phyloP scores from a whole-genome alignment of 345 rosid species.

The Abelmoschus esculentus region DNA sequence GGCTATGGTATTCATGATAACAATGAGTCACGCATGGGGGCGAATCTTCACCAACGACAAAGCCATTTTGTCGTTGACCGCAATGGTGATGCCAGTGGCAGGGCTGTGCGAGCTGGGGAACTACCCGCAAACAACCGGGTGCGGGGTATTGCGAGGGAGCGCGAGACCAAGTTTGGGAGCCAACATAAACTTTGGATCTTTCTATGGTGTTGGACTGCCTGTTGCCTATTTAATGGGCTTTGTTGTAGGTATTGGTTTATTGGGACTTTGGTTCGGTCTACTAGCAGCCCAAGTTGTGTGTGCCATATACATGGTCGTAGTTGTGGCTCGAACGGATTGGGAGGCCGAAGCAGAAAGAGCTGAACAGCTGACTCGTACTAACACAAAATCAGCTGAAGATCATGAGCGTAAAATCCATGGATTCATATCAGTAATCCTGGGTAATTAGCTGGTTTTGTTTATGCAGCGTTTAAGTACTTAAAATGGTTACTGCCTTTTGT shows the following conservation, averaged over 20 bases:
- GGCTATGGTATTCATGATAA: conserved; percentile 29
- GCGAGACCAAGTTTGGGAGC: conserved; percentile 46
- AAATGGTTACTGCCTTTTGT: not conserved
- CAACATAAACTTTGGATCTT: conserved; percentile 36
- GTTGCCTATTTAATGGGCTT: conserved; percentile 35
- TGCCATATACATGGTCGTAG: conserved; percentile 22
- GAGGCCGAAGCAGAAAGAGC: conserved; percentile 28
- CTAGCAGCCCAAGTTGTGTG: conserved; percentile 38
- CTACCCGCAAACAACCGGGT: conserved; percentile 51
- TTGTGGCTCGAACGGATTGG: conserved; percentile 42
- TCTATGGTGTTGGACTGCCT: conserved; percentile 49
- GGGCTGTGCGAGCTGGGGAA: conserved; percentile 53
- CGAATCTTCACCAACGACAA: conserved; percentile 28
- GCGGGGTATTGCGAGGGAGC: conserved; percentile 39
- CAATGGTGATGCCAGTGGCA: conserved; percentile 35
- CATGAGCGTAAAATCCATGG: conserved; percentile 12
- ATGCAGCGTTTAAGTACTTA: not conserved
- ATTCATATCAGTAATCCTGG: conserved; percentile 7
- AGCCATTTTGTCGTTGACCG: conserved; percentile 33
- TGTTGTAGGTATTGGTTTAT: conserved; percentile 22
- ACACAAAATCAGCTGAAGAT: not conserved
- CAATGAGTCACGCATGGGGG: conserved; percentile 19
- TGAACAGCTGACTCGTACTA: conserved; percentile 24
- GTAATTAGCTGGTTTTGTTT: conserved; percentile 7
- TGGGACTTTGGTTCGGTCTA: conserved; percentile 44